phyloP scores from a whole-genome alignment of 1,284 basidiomycete species.

The Ceratobasidium theobromae region DNA sequence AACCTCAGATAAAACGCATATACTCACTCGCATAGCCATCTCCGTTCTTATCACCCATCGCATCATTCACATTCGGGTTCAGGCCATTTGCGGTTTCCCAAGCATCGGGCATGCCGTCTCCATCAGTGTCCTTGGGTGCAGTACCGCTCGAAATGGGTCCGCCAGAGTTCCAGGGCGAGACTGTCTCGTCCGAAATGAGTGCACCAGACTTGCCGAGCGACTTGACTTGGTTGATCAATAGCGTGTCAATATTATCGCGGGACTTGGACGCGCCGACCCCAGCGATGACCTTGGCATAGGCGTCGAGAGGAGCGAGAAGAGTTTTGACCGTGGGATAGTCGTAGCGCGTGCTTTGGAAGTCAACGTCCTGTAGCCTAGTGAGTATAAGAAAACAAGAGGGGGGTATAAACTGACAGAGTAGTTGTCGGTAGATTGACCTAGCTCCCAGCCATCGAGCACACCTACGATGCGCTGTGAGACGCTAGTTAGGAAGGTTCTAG shows the following conservation, averaged over 20 bases:
- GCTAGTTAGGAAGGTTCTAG: neutral
- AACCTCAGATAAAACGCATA: neutral
- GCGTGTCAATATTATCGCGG: constrained; percentile 44
- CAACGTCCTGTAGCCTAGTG: constrained; percentile 38
- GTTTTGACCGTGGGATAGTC: constrained; percentile 44
- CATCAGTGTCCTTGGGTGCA: constrained; percentile 43
- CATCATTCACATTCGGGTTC: constrained; percentile 43
- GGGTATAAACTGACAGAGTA: constrained; percentile 38
- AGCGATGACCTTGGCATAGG: constrained; percentile 42
- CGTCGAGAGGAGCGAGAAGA: constrained; percentile 43
- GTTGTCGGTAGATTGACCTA: constrained; percentile 42
- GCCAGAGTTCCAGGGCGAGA: constrained; percentile 43
- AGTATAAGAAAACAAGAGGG: neutral
- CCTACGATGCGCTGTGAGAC: constrained; percentile 38
- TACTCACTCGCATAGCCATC: constrained; percentile 46
- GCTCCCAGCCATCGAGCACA: constrained; percentile 43
- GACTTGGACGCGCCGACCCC: constrained; percentile 45
- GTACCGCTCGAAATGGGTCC: constrained; percentile 45
- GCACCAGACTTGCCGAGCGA: constrained; percentile 45
- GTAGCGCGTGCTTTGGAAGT: constrained; percentile 43
- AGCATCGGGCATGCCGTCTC: constrained; percentile 45
- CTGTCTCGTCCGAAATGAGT: constrained; percentile 42
- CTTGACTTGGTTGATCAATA: constrained; percentile 43
- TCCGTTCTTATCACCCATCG: constrained; percentile 39
- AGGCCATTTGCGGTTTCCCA: constrained; percentile 45